Percentiles rank a stretch among this genome's conserved stretches.
Conservation (phyloP, 345 rosid species). For the Lumnitzera littorea region DNA sequence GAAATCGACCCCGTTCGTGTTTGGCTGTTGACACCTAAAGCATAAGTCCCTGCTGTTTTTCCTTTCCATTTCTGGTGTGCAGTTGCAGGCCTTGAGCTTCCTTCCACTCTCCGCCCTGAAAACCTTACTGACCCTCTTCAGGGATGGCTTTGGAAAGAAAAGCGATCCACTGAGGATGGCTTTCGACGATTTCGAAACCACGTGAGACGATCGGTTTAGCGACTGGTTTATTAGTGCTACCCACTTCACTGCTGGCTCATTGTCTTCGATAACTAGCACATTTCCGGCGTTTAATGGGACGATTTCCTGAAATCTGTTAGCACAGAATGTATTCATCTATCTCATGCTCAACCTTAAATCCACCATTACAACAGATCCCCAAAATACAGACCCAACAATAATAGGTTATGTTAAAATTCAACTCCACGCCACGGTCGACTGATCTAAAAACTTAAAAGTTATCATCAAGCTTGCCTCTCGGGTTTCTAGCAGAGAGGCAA, state of each 20-base stretch:
- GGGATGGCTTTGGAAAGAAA: conserved; percentile 76
- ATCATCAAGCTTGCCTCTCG: no score
- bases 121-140: conserved; percentile 64
- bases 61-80: conserved; percentile 45
- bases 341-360: no score
- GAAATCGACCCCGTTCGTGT: conserved; percentile 35
- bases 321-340: not conserved
- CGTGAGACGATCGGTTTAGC: conserved; percentile 43
- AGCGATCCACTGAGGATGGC: conserved; percentile 37
- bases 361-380: no score
- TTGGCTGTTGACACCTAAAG: conserved; percentile 53
- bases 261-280: conserved; percentile 85
- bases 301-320: conserved; percentile 83
- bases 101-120: conserved; percentile 69
- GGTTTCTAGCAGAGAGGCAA: no score
- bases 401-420: no score
- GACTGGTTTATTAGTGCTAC: conserved; percentile 64
- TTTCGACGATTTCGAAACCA: conserved; percentile 22
- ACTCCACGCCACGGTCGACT: no score
- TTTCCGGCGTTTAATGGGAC: conserved; percentile 98
- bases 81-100: conserved; percentile 80
- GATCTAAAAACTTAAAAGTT: no score
- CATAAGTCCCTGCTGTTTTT: conserved; percentile 62
- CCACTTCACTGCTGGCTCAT: conserved; percentile 95
- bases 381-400: no score